A percentile compares a stretch with the other conserved stretches of the same genome.
These are phyloP conservation scores for Poterioochromonas sp. DNA, from an alignment of 352 stramenopile species.

Conservation along the genomic window DNA sequence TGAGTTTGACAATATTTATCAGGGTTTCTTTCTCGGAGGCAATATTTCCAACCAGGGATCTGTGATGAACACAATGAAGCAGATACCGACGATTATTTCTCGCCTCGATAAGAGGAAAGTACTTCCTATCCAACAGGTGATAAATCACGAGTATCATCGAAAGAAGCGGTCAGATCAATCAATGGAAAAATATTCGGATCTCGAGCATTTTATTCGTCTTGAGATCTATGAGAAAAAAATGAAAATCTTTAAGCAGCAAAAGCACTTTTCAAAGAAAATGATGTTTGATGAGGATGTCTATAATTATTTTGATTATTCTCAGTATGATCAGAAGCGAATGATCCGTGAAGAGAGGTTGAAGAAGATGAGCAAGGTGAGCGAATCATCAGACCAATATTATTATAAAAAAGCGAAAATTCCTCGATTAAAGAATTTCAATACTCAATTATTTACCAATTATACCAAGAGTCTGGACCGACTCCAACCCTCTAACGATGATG, in stretches of 20 bases:
- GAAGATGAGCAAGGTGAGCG: not conserved
- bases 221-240: not conserved
- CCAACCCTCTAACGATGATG: not conserved
- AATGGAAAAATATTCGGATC: not conserved
- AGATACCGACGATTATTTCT: not conserved
- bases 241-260: constrained; percentile 27
- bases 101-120: not conserved
- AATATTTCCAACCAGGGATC: not conserved
- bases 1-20: not conserved
- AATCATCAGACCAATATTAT: not conserved
- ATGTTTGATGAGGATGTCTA: constrained; percentile 22
- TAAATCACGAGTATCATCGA: not conserved
- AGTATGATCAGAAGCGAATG: not conserved
- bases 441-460: not conserved
- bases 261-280: constrained; percentile 19
- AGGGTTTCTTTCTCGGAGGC: not conserved
- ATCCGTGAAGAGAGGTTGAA: not conserved
- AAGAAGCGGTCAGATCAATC: not conserved
- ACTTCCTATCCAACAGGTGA: not conserved
- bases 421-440: constrained; percentile 5
- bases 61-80: not conserved
- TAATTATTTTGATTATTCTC: not conserved
- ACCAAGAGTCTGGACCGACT: not conserved
- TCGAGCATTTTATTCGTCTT: constrained; percentile 2
- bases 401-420: constrained; percentile 10